Base-by-base conservation (phyloP, 2,329 filamentous ascomycete genomes). In the Fusarium sarcochroum region DNA sequence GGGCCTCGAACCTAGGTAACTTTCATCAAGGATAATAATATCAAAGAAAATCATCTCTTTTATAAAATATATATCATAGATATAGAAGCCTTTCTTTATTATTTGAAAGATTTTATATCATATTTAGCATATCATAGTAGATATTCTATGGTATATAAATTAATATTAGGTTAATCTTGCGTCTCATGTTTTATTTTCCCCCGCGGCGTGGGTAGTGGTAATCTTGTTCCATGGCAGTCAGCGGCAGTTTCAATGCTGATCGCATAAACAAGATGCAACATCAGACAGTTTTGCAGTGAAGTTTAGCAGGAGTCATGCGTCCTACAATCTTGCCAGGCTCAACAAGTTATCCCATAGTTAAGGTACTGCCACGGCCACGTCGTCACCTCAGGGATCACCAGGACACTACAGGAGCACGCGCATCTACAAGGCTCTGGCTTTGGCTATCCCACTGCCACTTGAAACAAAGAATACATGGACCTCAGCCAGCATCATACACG, bases 341-440 rank as follows among this genome's bases (percentile, higher is more conserved):
- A n/a, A 23, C n/a, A 35, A 34, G 20, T 41, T 45, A 35, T 54
- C 25, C 50, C 17, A 27, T 27, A 48, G 58, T 38, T 30, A 32
- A 37, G 37, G 37, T 55, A 54, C 40, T 57, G 42, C 46, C 38
- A 51, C 21, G 50, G 27, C 51, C 58, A 63, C 57, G 50, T 62
- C 50, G 49, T 53, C 45, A 53, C 54, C 47, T 27, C n/a, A 49
- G 40, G 46, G 46, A 57, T 56, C 40, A 57, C 49, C 45, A 34
- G 56, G 41, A 61, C 59, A 46, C 37, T 14, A 21, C 20, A 44
- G 21, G 17, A 44, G 41, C 30, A 54, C 41, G 18, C 18, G 45
- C 27, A 46, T 54, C 41, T 32, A 21, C 48, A 50, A 48, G 60
- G 47, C 57, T 61, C 40, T 44, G 40, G 20, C 21, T 23, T 23